Evolutionary conservation across 306 rosid genomes (phyloP), one percentile per base, ranked within the genome.

Genomic region (Quercus aquifolioides): DNA sequence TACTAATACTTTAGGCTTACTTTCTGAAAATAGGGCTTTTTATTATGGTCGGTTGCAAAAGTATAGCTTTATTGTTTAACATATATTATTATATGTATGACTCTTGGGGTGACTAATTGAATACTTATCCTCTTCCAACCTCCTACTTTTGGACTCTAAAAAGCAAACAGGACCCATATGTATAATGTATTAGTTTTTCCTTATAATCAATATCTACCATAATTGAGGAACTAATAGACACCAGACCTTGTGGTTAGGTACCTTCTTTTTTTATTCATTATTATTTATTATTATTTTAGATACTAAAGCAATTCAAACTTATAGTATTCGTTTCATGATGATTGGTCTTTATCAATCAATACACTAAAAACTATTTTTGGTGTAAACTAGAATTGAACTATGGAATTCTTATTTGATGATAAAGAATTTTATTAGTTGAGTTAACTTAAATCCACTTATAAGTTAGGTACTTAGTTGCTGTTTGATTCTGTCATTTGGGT

Each of bases 261-360:
- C 3, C 46, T 41, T 41, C 46, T 8, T 41, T 41, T 38, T 41
- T 41, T 41, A 41, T 38, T 38, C 43, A 38, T 38, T 38, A 7
- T 38, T 38, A 38, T 38, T 7, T 38, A 38, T 38, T 38, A 38
- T 38, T 41, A 41, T 8, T 41, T 41, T 41, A 41, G 3, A 41
- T 41, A 41, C 2, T 0, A 41, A 41, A 41, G 46, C 11, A 41
- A 41, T 41, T 41, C 46, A 41, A 8, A 41, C 12, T 41, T 8
- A 2, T 41, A 41, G 1, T 41, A 41, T 7, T 41, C 12, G 0
- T 0, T 41, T 41, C 3, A 41, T 8, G 0, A 41, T 41, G 3
- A 8, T 41, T 8, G 12, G 3, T 8, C 0, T 41, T 41, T 41
- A 41, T 41, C 0, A 1, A 1, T 0, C 0, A 41, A 41, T 2